A percentile compares a stretch with the other conserved stretches of the same genome.
Evolutionary conservation across 306 rosid species (phyloP).

Genomic region (Fragaria vesca): DNA sequence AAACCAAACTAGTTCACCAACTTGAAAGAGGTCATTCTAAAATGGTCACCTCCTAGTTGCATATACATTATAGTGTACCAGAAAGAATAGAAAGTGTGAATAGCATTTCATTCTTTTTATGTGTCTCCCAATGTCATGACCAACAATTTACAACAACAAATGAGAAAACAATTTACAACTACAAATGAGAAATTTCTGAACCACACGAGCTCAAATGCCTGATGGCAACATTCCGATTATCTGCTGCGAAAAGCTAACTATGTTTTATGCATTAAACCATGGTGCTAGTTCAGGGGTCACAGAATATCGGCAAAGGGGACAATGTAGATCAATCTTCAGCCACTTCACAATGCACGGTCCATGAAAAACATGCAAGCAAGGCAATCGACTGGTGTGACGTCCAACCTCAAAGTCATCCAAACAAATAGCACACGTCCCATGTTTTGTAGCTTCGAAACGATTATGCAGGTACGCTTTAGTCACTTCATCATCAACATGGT

Average conservation of each 20-base stretch:
- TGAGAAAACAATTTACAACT: too few species aligned
- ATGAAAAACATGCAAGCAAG: background rate
- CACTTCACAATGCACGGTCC: background rate
- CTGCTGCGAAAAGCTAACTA: too few species aligned
- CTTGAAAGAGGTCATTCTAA: background rate
- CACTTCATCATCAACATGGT: background rate
- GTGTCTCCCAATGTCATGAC: too few species aligned
- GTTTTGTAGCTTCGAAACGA: background rate
- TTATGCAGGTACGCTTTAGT: background rate
- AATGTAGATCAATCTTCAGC: background rate
- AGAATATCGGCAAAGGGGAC: background rate
- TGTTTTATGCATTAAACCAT: too few species aligned
- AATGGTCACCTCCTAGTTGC: too few species aligned
- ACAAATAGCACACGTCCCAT: background rate
- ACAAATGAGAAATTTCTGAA: too few species aligned
- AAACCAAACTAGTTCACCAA: background rate
- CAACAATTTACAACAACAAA: too few species aligned
- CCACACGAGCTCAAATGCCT: too few species aligned
- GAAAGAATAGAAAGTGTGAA: background rate
- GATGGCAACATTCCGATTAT: too few species aligned
- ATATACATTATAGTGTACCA: background rate
- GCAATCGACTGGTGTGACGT: background rate
- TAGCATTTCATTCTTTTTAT: background rate
- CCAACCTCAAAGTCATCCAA: background rate
- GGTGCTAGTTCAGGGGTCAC: too few species aligned